Evolutionary conservation across 1,139 yeast genomes (phyloP).

Genomic region (Candida mesenterica): DNA sequence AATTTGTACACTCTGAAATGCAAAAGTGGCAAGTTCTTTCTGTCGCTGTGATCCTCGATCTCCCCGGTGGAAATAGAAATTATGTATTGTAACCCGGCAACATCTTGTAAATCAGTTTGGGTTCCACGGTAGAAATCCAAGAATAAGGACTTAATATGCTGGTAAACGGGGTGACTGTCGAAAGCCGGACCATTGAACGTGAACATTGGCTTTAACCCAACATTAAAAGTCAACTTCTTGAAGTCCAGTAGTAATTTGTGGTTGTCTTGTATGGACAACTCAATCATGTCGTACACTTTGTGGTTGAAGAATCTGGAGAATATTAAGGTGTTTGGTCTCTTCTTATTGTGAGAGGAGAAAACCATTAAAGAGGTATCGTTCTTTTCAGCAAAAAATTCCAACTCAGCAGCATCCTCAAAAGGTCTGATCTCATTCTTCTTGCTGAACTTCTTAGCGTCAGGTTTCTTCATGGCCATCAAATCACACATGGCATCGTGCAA

Average conservation of each 20-base stretch:
- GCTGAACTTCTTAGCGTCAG: slow-evolving; percentile 80
- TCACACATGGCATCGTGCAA: slow-evolving; percentile 91
- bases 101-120: slow-evolving; percentile 80
- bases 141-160: slow-evolving; percentile 83
- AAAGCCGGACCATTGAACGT: slow-evolving; percentile 90
- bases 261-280: slow-evolving; percentile 69
- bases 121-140: slow-evolving; percentile 92
- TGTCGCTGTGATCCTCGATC: slow-evolving; percentile 63
- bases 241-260: slow-evolving; percentile 77
- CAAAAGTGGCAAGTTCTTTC: slow-evolving; percentile 64
- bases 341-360: slow-evolving; percentile 79
- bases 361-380: slow-evolving; percentile 87
- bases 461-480: slow-evolving; percentile 87
- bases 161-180: slow-evolving; percentile 83
- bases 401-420: slow-evolving; percentile 82
- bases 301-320: slow-evolving; percentile 88
- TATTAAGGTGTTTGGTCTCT: slow-evolving; percentile 88
- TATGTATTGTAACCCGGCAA: slow-evolving; percentile 90
- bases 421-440: slow-evolving; percentile 90
- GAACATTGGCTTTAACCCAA: slow-evolving; percentile 95
- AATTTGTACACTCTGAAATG: slow-evolving; percentile 89
- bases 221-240: slow-evolving; percentile 72
- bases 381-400: slow-evolving; percentile 93
- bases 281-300: slow-evolving; percentile 92
- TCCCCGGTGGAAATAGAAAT: slow-evolving; percentile 79